A percentile compares a stretch with the other conserved stretches of the same genome.
phyloP scores from a whole-genome alignment of 176 grass and related monocot species.

The Avena insularis region DNA sequence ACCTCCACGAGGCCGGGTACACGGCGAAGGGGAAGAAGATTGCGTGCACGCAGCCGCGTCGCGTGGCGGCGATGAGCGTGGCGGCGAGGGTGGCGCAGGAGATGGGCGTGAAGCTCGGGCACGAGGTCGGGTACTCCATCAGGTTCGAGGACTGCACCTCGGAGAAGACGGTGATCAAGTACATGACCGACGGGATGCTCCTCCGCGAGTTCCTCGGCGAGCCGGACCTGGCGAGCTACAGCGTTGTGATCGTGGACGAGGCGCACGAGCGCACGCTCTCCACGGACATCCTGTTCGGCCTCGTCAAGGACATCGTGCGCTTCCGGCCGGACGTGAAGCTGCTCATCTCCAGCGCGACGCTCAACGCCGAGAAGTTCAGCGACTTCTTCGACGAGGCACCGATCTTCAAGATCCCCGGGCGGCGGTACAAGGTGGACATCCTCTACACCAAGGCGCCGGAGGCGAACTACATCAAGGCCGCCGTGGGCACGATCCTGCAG shows the following conservation, averaged over 20 bases:
- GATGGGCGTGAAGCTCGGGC: conserved; percentile 66
- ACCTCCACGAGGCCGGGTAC: conserved; percentile 63
- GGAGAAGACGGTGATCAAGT: conserved; percentile 63
- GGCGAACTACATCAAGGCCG: conserved; percentile 60
- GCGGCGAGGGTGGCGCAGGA: conserved; percentile 63
- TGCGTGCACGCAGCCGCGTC: conserved; percentile 70
- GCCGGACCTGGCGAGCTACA: conserved; percentile 68
- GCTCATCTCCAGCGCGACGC: conserved; percentile 67
- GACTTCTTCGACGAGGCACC: conserved; percentile 66
- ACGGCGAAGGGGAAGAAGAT: conserved; percentile 40
- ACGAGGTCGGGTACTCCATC: conserved; percentile 76
- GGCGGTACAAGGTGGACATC: conserved; percentile 59
- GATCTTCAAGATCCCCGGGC: conserved; percentile 62
- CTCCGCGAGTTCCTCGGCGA: conserved; percentile 65
- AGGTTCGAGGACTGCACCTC: conserved; percentile 82
- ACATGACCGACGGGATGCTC: conserved; percentile 73
- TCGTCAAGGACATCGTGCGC: conserved; percentile 64
- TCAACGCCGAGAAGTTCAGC: conserved; percentile 71
- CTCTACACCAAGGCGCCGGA: conserved; percentile 66
- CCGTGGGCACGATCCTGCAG: conserved; percentile 59
- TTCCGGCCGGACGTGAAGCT: conserved; percentile 62
- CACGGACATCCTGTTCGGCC: conserved; percentile 74
- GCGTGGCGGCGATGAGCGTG: conserved; percentile 74
- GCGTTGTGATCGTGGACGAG: conserved; percentile 73
- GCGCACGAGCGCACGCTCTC: conserved; percentile 69